Evolutionary conservation across 2,329 filamentous ascomycete species (phyloP), one percentile per base, ranked within the genome.

Genomic region (Paecilomyces sp.): DNA sequence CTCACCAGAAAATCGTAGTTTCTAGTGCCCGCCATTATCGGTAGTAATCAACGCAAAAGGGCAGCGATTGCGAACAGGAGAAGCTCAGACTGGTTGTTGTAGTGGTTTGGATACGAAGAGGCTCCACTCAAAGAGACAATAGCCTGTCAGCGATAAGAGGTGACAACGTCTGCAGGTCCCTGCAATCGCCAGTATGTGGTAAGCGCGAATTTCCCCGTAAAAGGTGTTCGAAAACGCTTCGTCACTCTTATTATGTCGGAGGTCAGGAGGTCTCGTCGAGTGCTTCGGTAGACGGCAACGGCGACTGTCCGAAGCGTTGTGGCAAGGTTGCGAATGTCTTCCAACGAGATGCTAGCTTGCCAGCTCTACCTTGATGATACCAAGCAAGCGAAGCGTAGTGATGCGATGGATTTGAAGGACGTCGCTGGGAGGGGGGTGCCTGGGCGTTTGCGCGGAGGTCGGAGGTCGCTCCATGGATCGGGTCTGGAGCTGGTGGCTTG

Each of bases 1-100:
- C 88, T 74, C 88, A 97, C 93, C 80, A 99, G 84, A 79, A 97
- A 97, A 79, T 99, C 94, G 80, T 99, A 99, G 83, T 99, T 99
- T 79, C 94, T 88, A 83, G 93, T 95, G 78, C 90, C 91, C 72
- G 94, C 92, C 94, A 99, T 99, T 53, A 15, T 53, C 24, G 15
- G 28, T 53, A 28, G 51, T 11, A 24, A 15, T 18, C 8, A 22
- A 47, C 7, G 41, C 41, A 33, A 33, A 22, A 33, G 31, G 31
- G 41, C 2, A 18, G 41, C 18, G 41, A 47, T 47, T 47, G 15
- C 41, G 13, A 47, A 8, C 41, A 18, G 15, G 41, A 47, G n/a
- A 15, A 47, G 41, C 18, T 47, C 15, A 47, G 41, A 47, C 5
- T n/a, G 5, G 41, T 47, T 18, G 41, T 18, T 47, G 41, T 1